Evolutionary conservation across 2,329 filamentous ascomycete species (phyloP).

Genomic region (Fusarium praegraminearum): DNA sequence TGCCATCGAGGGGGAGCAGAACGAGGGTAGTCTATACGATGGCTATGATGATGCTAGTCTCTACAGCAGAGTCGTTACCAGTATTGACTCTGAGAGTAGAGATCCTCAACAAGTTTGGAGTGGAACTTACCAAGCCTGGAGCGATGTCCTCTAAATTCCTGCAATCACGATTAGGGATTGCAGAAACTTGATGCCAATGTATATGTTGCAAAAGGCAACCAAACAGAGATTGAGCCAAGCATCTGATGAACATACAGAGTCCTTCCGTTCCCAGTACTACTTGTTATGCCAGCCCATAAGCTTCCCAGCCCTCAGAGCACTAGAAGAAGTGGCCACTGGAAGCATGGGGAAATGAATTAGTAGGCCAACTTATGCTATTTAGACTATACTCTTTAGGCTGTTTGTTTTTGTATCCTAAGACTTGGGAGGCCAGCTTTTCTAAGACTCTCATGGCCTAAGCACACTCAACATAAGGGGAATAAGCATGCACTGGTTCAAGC

Average conservation of each 20-base stretch:
- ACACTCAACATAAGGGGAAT: background rate
- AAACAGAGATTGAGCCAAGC: background rate
- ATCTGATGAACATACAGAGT: background rate
- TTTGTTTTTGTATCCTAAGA: no score
- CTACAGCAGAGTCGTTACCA: background rate
- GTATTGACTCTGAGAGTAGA: no score
- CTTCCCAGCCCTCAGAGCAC: background rate
- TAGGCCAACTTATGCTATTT: no score
- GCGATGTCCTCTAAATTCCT: no score
- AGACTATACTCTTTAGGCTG: no score
- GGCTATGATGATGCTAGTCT: background rate
- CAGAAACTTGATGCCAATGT: background rate
- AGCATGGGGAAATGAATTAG: no score
- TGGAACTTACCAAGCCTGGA: background rate
- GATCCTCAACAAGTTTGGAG: background rate
- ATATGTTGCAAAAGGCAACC: background rate
- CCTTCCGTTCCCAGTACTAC: no score
- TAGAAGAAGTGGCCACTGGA: no score
- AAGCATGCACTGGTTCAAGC: background rate
- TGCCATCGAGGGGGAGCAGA: no score
- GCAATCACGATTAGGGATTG: background rate
- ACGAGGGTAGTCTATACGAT: background rate
- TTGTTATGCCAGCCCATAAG: no score
- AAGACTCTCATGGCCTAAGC: no score
- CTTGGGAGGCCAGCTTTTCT: no score